Base-by-base conservation (phyloP, 2,329 filamentous ascomycete species). In the Atkinsonella texensis region DNA sequence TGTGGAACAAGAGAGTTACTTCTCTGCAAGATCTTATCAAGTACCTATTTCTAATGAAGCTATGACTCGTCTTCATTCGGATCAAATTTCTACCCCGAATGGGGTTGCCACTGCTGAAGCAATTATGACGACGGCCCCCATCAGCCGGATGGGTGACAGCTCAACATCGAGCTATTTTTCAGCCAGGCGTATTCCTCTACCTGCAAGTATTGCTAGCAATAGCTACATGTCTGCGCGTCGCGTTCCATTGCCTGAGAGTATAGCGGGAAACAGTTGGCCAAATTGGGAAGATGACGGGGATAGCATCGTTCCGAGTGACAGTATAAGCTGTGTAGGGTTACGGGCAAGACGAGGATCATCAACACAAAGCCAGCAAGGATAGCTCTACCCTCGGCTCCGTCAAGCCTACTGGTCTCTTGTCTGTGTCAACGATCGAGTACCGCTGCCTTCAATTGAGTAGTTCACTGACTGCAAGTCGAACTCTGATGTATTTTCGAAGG, bases 251-350 rank as follows among this genome's bases (percentile, higher is more conserved):
- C 71, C 74, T 1, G 59, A 60, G 20, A 75, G 73, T 51, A 63
- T 63, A 3, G 62, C 65, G 4, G 71, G 72, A 11, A 70, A 66
- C 52, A 70, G 70, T 48, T 63, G 69, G 39, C 66, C 65, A 9
- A 61, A 64, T 41, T 70, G 68, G 63, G 71, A 75, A 10, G 72
- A 75, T 40, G 76, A 80, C 56, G 64, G 66, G 49, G 72, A 69
- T 47, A 81, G 76, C 57, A 67, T 83, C 38, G 77, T 73, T 43
- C 80, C 80, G 1, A 76, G 73, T 58, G 80, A 83, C 60, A 83
- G 79, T 59, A 80, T 83, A 52, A 81, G 78, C 61, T 79, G 76
- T 57, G 71, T 81, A n/a, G 79, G 77, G 20, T 23, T 11, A 15
- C 46, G 20, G 7, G 43, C 23, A 32, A 11, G 43, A 15, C 17